Evolutionary conservation across 176 grass and related monocot genomes (phyloP), one percentile per base, ranked within the genome.

Genomic region (Pontederia paniculata): DNA sequence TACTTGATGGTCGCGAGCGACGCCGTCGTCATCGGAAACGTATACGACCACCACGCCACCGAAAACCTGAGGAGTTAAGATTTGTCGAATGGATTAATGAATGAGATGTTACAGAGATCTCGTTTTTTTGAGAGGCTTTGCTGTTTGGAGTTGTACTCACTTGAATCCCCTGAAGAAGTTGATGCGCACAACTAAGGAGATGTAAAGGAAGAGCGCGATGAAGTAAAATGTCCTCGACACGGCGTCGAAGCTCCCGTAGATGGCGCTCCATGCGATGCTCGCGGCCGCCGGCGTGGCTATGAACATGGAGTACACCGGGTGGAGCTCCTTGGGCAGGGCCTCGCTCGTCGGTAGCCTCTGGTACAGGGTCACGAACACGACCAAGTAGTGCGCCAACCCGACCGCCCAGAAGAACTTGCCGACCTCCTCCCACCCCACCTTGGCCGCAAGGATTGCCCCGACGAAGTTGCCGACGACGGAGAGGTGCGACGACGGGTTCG

Each of bases 281-380:
- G 91, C 86, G 2, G 91, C 91, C 19, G 91, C 89, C 9, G 91
- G 91, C 66, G 91, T 97, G 56, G 91, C 91, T 50, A 97, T 89
- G 80, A 97, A 97, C 91, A 97, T 90, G 67, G 91, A 97, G 73
- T 97, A 97, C 21, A 87, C 91, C 2, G 91, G 91, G 81, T 97
- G 91, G 55, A 90, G 65, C 80, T 97, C 91, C 86, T 81, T 97
- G 31, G 91, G 86, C 48, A 97, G 71, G 18, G 91, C 74, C 86
- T 97, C 91, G 69, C 76, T 87, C 52, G 91, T 97, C n/a, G 91
- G 82, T 51, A 90, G 80, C 41, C 82, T 63, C 85, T 97, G 91
- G 73, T 97, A 90, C 44, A 97, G 78, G 49, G 91, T 90, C 17
- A 90, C 91, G 70, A 97, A 97, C 45, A 97, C 91, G 8, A 84